These are phyloP conservation scores for Ilyonectria robusta DNA, from an alignment of 2,329 filamentous ascomycete species.

Conservation along the genomic window DNA sequence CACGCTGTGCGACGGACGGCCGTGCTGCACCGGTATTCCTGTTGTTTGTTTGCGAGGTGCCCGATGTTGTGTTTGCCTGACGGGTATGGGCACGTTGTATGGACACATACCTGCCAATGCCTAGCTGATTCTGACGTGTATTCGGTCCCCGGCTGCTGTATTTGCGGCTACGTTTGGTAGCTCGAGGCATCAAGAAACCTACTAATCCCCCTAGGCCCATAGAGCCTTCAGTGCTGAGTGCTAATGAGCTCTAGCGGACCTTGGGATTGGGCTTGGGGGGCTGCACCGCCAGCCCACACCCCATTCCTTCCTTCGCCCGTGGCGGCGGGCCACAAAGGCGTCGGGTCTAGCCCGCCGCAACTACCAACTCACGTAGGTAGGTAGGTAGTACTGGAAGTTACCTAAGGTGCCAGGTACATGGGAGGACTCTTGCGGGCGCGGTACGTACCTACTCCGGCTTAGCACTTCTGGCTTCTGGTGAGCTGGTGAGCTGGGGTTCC, in stretches of 20 bases:
- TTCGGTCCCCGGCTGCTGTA: background rate
- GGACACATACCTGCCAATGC: background rate
- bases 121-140: background rate
- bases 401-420: background rate
- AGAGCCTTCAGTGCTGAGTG: background rate
- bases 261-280: background rate
- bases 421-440: background rate
- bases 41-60: background rate
- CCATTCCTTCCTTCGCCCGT: constrained; percentile 21
- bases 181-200: background rate
- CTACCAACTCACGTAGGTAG: background rate
- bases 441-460: background rate
- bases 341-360: background rate
- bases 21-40: background rate
- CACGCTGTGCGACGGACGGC: background rate
- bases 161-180: background rate
- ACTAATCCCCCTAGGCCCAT: background rate
- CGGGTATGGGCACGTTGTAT: background rate
- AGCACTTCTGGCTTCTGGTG: background rate
- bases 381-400: too few relatives aligned
- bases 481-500: background rate
- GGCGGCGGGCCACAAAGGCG: background rate
- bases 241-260: background rate
- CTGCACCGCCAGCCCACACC: background rate
- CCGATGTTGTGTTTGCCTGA: background rate